Percentiles rank a stretch among this genome's conserved stretches.
These are phyloP conservation scores for Pharus latifolius DNA, from an alignment of 176 grass and related monocot genomes.

Conservation along the genomic window DNA sequence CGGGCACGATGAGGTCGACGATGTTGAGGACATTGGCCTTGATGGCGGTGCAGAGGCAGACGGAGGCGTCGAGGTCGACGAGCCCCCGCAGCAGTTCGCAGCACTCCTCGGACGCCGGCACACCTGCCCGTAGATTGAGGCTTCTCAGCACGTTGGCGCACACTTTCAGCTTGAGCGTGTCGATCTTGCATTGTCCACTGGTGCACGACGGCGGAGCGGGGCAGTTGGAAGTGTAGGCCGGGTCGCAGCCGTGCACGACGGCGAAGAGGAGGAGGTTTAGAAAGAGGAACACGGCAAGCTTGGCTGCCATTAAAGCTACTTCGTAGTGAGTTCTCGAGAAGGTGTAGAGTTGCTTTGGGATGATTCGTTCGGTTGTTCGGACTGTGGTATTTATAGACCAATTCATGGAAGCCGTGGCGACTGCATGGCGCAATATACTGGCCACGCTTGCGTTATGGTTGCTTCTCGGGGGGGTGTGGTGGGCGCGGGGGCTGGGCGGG, in stretches of 20 bases:
- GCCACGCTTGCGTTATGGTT: no score
- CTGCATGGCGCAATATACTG: no score
- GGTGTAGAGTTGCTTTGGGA: no score
- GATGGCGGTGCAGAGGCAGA: conserved; percentile 1
- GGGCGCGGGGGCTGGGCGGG: no score
- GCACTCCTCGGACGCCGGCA: not conserved
- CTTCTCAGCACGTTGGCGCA: conserved; percentile 21
- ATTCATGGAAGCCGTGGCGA: no score
- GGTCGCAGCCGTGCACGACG: not conserved
- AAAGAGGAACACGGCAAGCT: not conserved
- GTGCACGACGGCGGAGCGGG: not conserved
- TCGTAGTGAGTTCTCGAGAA: no score
- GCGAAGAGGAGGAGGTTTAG: conserved; percentile 8
- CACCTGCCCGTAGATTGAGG: no score
- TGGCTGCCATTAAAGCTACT: conserved; percentile 17
- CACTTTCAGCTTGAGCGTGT: conserved; percentile 8
- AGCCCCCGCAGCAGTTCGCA: not conserved
- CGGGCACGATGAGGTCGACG: not conserved
- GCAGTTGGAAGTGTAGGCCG: no score
- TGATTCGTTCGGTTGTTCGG: not conserved
- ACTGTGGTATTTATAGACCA: not conserved
- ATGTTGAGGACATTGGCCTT: not conserved
- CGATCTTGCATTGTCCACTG: not conserved
- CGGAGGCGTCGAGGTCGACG: not conserved
- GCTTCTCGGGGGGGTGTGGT: no score